Conservation (phyloP, 2,329 filamentous ascomycete genomes). For the Aspergillus tamarii region DNA sequence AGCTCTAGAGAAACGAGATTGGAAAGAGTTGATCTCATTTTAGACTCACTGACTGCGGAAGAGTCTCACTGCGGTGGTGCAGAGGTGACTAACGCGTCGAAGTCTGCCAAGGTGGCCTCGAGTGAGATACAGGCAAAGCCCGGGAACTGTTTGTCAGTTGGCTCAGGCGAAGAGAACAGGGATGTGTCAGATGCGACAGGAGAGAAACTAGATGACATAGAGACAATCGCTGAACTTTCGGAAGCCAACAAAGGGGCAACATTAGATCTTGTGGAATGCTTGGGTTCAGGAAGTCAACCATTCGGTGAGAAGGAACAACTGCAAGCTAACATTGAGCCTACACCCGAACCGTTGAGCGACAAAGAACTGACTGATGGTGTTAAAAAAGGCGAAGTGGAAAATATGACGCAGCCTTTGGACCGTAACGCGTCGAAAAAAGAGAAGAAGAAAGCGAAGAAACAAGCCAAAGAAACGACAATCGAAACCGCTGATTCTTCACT, state of each 20-base stretch:
- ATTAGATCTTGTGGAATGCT: neutral
- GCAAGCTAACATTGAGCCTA: neutral
- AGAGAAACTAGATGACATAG: constrained; percentile 7
- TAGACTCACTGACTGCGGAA: neutral
- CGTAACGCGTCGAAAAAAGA: constrained; percentile 10
- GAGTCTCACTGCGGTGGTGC: neutral
- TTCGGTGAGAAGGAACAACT: neutral
- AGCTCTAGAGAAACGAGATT: neutral
- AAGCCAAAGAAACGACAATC: constrained; percentile 9
- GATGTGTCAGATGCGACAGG: constrained; percentile 14
- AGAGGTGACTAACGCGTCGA: neutral
- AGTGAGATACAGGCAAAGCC: constrained; percentile 8
- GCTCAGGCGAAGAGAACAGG: constrained; percentile 32
- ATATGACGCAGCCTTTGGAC: neutral
- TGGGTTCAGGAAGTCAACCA: neutral
- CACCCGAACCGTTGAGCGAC: neutral
- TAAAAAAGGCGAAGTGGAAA: neutral
- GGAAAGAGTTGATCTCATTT: neutral
- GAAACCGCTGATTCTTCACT: neutral
- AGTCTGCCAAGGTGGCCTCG: constrained; percentile 1
- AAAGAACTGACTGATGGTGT: too few relatives aligned
- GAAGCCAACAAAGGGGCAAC: constrained; percentile 2
- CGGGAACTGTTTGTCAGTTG: constrained; percentile 7
- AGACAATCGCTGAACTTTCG: neutral
- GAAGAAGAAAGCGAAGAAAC: constrained; percentile 12